Percentiles rank a stretch among this genome's conserved stretches.
These are phyloP conservation scores for Tympanopsis confertula DNA, from an alignment of 2,329 filamentous ascomycete species.

Conservation along the genomic window DNA sequence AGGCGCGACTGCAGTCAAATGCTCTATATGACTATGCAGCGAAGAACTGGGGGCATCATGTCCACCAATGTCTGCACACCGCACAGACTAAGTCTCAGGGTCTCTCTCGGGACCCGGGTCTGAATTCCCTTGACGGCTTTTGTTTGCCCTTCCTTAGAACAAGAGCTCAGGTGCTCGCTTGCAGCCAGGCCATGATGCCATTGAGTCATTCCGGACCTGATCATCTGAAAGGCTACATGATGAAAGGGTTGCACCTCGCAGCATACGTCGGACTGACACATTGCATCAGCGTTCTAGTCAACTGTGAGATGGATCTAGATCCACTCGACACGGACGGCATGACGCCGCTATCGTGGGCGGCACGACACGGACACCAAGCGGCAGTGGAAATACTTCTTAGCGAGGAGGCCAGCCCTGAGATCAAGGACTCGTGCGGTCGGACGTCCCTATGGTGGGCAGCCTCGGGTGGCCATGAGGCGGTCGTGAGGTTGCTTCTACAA, in stretches of 20 bases:
- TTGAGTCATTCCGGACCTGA: conserved; percentile 3
- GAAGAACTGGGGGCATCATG: conserved; percentile 19
- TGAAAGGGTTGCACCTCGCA: conserved; percentile 11
- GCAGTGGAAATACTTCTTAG: conserved; percentile 8
- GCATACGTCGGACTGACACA: conserved; percentile 10
- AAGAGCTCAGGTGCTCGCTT: conserved; percentile 3
- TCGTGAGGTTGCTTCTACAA: conserved; percentile 5
- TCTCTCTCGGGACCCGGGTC: too few relatives aligned
- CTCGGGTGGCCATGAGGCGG: conserved; percentile 4
- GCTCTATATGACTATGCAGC: conserved; percentile 17
- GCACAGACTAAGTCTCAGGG: too few relatives aligned
- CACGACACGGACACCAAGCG: conserved; percentile 4
- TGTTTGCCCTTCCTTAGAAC: conserved; percentile 7
- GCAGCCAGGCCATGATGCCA: conserved; percentile 5
- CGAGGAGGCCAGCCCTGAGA: conserved; percentile 6
- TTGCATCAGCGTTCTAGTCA: conserved; percentile 1
- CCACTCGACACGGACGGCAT: conserved; percentile 2
- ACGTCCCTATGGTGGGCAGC: conserved; percentile 9
- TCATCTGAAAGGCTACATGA: conserved; percentile 3
- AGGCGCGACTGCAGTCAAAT: conserved; percentile 9
- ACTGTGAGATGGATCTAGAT: conserved; percentile 1
- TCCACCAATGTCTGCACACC: conserved; percentile 6
- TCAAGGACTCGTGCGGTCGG: conserved; percentile 3
- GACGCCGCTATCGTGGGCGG: conserved; percentile 7
- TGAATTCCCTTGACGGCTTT: too few relatives aligned